phyloP scores from a whole-genome alignment of 2,329 filamentous ascomycete species.

The Gyromitra esculenta region DNA sequence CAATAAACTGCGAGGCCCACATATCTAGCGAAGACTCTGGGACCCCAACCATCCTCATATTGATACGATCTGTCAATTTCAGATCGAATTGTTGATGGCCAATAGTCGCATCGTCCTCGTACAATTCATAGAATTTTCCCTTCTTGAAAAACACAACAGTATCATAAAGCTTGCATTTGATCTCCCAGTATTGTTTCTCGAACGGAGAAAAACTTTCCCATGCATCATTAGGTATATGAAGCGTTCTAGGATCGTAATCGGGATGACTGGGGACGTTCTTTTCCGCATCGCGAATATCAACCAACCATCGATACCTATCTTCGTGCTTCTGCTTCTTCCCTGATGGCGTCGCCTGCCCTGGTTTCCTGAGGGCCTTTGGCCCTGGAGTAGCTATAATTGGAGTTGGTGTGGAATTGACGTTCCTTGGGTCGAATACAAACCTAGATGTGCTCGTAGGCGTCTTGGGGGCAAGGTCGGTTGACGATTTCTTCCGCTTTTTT shows the following conservation, averaged over 20 bases:
- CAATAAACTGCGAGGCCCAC: constrained; percentile 98
- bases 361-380: constrained; percentile 17
- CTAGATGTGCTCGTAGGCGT: constrained; percentile 39
- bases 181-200: constrained; percentile 99
- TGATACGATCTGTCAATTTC: constrained; percentile 96
- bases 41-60: constrained; percentile 99
- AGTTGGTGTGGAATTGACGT: constrained; percentile 27
- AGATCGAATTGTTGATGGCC: constrained; percentile 97
- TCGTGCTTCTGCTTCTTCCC: constrained; percentile 67
- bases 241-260: constrained; percentile 87
- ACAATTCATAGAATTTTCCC: constrained; percentile 98
- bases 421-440: constrained; percentile 48
- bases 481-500: constrained; percentile 45
- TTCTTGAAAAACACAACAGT: constrained; percentile 99
- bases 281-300: constrained; percentile 84
- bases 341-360: constrained; percentile 19
- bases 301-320: constrained; percentile 88
- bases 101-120: constrained; percentile 96
- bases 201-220: constrained; percentile 89
- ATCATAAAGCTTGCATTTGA: constrained; percentile 97
- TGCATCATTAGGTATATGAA: constrained; percentile 85
- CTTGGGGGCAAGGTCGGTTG: constrained; percentile 11
- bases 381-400: constrained; percentile 1
- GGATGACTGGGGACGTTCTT: constrained; percentile 79
- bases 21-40: constrained; percentile 94